Evolutionary conservation across 2,329 filamentous ascomycete species (phyloP), one percentile per base, ranked within the genome.

Genomic region (Venturia pyrina): DNA sequence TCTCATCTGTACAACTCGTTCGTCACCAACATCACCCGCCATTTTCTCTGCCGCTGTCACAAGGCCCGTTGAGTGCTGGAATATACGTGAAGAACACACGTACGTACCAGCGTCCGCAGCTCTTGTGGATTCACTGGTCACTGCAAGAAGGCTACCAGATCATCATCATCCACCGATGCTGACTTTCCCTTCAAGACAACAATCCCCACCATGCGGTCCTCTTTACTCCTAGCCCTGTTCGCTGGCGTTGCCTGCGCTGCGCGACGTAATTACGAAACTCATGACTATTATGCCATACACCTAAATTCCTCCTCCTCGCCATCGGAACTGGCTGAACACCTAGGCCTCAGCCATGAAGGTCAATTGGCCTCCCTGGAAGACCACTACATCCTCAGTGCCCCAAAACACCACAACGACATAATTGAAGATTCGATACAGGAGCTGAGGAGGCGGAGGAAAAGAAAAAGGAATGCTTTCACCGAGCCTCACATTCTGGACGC

Each of bases 281-380:
- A 92, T 77, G 93, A 99, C 77, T 98, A 96, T 79, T 97, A 98
- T 75, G 92, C 96, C 69, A 82, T 99, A 60, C 90, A 97, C 70
- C 84, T 99, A 72, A 85, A 89, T 67, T 79, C 84, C 19, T 80
- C 83, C 46, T 81, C 84, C 7, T 82, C 86, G 17, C 91, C 92
- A 19, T 78, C 83, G 32, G 81, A 88, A 50, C 81, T 97, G 69
- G 92, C 92, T 37, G 78, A 80, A 59, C 82, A 86, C 28, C 80
- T 99, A 10, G 91, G 90, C 24, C 81, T 96, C 61, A 82, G 84
- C 57, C 88, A 96, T 76, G 90, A 97, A 72, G 93, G 93, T 46
- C 85, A 85, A 60, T 82, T 98, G 21, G 89, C 90, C 69, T 85
- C 90, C 72, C 83, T 99, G 50, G 79, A 85, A 60, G 85, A 89